Evolutionary conservation across 1,139 yeast genomes (phyloP).

Genomic region (Saccharomyces hybrid): DNA sequence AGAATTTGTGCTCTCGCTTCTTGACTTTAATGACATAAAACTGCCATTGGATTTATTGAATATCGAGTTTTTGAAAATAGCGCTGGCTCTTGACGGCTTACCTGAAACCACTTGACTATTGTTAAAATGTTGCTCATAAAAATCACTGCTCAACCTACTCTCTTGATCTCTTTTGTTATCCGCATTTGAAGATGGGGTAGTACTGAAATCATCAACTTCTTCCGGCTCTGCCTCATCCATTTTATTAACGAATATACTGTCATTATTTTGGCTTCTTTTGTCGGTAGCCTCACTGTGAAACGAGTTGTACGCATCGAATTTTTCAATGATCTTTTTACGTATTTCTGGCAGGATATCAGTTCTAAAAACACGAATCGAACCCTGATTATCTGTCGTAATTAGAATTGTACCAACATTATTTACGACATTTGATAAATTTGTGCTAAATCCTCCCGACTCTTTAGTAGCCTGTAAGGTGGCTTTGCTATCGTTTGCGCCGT

Average conservation of each 20-base stretch:
- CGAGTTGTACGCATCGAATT: constrained; percentile 10
- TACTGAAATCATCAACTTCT: background rate
- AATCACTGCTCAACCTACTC: background rate
- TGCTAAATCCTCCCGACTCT: constrained; percentile 3
- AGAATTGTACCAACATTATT: constrained; percentile 38
- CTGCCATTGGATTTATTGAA: constrained; percentile 12
- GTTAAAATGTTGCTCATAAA: background rate
- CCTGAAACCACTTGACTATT: background rate
- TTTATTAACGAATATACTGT: background rate
- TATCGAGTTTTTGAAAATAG: constrained; percentile 15
- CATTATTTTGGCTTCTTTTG: background rate
- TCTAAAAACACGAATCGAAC: constrained; percentile 68
- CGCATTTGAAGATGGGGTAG: background rate
- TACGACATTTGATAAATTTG: constrained; percentile 15
- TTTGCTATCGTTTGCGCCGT: background rate
- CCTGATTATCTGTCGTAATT: constrained; percentile 71
- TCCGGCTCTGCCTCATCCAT: background rate
- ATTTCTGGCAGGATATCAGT: constrained; percentile 58
- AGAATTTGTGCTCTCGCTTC: constrained; percentile 8
- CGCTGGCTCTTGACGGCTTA: constrained; percentile 11
- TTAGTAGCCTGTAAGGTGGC: background rate
- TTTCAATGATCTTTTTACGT: constrained; percentile 30
- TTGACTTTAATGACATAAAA: constrained; percentile 7
- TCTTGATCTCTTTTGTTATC: background rate
- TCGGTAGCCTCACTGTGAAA: background rate